Conservation (phyloP, 2,329 filamentous ascomycete genomes). For the Chrysoporthe cubensis region DNA sequence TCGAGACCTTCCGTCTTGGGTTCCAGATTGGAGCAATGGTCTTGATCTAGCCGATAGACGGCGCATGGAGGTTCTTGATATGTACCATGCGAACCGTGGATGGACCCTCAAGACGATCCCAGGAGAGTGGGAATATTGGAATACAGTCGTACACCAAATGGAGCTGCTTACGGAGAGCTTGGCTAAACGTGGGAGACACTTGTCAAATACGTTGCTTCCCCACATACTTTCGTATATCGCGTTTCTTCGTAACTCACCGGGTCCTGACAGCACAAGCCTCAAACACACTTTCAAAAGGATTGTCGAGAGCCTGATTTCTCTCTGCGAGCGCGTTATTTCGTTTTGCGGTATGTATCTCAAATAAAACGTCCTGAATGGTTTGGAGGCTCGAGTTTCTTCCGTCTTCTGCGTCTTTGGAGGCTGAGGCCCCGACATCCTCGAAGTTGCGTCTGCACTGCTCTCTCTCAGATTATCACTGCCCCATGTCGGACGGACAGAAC, state of each 20-base stretch:
- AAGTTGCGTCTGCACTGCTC: background rate
- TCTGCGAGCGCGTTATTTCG: background rate
- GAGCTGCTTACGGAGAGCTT: background rate
- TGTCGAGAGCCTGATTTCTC: background rate
- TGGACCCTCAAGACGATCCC: background rate
- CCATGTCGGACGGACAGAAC: too few species aligned
- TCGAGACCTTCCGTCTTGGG: slow-evolving; percentile 15
- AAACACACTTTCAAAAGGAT: background rate
- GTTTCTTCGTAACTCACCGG: background rate
- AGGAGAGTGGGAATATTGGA: background rate
- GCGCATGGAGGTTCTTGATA: background rate
- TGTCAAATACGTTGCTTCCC: background rate
- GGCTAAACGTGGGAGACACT: background rate
- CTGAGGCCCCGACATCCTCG: background rate
- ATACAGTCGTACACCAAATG: background rate
- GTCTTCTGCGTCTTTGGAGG: background rate
- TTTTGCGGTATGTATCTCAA: background rate
- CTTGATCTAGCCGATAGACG: slow-evolving; percentile 12
- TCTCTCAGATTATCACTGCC: too few species aligned
- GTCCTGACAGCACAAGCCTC: too few species aligned
- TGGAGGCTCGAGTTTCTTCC: background rate
- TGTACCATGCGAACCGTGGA: background rate
- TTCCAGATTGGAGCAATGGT: slow-evolving; percentile 20
- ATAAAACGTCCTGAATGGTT: background rate
- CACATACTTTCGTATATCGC: background rate